Evolutionary conservation across 495 filamentous ascomycete genomes (phyloP).

Genomic region (Lasiosphaeria hispida): DNA sequence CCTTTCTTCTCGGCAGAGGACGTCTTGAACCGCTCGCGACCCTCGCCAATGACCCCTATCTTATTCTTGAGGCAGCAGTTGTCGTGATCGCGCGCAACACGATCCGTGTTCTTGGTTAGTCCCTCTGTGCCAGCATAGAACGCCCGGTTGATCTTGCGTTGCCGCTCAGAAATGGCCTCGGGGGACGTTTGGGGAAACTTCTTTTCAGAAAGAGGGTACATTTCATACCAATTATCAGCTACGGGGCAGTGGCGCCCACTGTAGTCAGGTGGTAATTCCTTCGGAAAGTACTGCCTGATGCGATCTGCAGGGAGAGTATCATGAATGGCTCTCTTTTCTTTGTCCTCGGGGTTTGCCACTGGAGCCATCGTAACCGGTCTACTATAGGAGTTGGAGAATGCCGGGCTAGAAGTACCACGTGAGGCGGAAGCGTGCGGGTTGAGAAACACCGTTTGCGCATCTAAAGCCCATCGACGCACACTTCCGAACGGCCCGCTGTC

Average conservation of each 20-base stretch:
- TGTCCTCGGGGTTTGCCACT: too few species aligned
- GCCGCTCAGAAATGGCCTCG: constrained; percentile 8
- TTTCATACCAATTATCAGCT: constrained; percentile 10
- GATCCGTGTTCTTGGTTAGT: constrained; percentile 23
- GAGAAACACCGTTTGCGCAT: too few species aligned
- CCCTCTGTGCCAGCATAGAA: constrained; percentile 36
- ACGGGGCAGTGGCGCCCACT: constrained; percentile 7
- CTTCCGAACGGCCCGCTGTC: not conserved
- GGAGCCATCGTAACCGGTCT: too few species aligned
- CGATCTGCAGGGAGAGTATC: constrained; percentile 26
- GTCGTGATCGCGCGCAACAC: constrained; percentile 26
- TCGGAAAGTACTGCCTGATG: constrained; percentile 17
- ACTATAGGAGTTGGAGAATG: too few species aligned
- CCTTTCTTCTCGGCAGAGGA: not conserved
- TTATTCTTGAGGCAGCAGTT: constrained; percentile 18
- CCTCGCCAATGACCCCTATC: constrained; percentile 29
- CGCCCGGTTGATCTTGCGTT: constrained; percentile 20
- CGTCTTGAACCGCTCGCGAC: constrained; percentile 20
- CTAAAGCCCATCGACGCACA: too few species aligned
- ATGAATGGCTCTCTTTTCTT: constrained; percentile 9
- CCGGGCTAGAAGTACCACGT: too few species aligned
- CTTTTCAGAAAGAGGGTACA: constrained; percentile 3
- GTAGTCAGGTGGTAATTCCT: constrained; percentile 20
- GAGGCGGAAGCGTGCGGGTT: too few species aligned
- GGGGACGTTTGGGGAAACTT: not conserved